Conservation (phyloP, 2,329 filamentous ascomycete genomes). For the Colletotrichum limetticola region DNA sequence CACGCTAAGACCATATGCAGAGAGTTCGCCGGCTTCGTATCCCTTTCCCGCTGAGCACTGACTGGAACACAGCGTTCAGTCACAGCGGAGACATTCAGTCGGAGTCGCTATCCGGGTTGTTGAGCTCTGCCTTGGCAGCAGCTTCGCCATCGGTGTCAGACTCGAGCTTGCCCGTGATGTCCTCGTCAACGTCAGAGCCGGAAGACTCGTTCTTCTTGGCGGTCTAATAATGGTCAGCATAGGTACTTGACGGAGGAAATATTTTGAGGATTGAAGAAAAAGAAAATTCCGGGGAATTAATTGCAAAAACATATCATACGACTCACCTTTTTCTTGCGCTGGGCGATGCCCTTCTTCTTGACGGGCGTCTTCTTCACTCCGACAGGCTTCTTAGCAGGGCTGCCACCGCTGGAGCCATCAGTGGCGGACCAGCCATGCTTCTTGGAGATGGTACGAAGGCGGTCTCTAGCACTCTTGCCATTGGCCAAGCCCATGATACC, state of each 20-base stretch:
- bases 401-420: conserved; percentile 14
- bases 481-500: conserved; percentile 46
- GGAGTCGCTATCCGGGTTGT: background rate
- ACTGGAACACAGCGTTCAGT: background rate
- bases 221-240: background rate
- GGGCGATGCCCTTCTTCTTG: conserved; percentile 43
- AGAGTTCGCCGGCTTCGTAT: too few species aligned
- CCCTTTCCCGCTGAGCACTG: background rate
- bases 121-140: conserved; percentile 1
- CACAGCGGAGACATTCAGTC: background rate
- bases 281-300: background rate
- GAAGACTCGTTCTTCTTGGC: background rate
- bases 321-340: conserved; percentile 40
- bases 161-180: conserved; percentile 18
- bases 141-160: conserved; percentile 28
- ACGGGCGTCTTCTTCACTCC: conserved; percentile 48
- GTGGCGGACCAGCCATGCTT: conserved; percentile 52
- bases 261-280: too few species aligned
- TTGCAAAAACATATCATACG: accelerated
- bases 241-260: too few species aligned
- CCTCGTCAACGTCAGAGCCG: conserved; percentile 14
- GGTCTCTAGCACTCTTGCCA: conserved; percentile 53
- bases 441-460: conserved; percentile 52
- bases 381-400: conserved; percentile 30
- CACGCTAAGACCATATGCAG: too few species aligned